Conservation (phyloP, 768 basidiomycete genomes). For the Kondoa malvinella region DNA sequence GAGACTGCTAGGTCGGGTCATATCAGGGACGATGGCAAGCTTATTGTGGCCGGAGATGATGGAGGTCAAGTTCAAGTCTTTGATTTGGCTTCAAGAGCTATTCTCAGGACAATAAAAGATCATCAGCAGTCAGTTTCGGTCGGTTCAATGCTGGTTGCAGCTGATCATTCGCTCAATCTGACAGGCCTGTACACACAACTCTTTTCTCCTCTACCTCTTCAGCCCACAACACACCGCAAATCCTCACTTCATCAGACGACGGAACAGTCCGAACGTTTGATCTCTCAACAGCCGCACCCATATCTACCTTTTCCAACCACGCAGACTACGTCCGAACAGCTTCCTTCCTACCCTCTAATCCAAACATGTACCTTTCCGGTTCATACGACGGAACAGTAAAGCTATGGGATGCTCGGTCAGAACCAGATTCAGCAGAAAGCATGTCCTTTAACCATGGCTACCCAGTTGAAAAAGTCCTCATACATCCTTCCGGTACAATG, state of each 20-base stretch:
- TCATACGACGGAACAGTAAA: constrained; percentile 86
- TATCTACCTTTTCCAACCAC: constrained; percentile 65
- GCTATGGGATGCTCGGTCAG: constrained; percentile 58
- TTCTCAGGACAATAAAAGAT: constrained; percentile 74
- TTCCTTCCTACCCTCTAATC: constrained; percentile 63
- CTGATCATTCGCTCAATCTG: neutral
- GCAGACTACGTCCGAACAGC: constrained; percentile 93
- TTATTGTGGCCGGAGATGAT: constrained; percentile 88
- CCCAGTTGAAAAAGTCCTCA: constrained; percentile 81
- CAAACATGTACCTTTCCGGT: constrained; percentile 71
- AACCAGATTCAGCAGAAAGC: constrained; percentile 9
- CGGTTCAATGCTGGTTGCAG: neutral
- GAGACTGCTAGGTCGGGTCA: constrained; percentile 78
- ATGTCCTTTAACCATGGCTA: constrained; percentile 33
- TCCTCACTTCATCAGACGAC: constrained; percentile 91
- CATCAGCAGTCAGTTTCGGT: constrained; percentile 54
- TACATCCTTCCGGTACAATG: constrained; percentile 70
- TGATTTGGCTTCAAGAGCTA: constrained; percentile 80
- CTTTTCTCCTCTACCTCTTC: constrained; percentile 56
- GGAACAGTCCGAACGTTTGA: constrained; percentile 89
- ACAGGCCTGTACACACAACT: constrained; percentile 70
- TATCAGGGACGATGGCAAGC: constrained; percentile 82
- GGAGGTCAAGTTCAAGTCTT: constrained; percentile 77
- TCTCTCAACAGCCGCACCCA: constrained; percentile 57
- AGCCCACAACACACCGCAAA: constrained; percentile 41